These are phyloP conservation scores for Cutaneotrichosporon mucoides DNA, from an alignment of 1,284 basidiomycete genomes.

Conservation along the genomic window DNA sequence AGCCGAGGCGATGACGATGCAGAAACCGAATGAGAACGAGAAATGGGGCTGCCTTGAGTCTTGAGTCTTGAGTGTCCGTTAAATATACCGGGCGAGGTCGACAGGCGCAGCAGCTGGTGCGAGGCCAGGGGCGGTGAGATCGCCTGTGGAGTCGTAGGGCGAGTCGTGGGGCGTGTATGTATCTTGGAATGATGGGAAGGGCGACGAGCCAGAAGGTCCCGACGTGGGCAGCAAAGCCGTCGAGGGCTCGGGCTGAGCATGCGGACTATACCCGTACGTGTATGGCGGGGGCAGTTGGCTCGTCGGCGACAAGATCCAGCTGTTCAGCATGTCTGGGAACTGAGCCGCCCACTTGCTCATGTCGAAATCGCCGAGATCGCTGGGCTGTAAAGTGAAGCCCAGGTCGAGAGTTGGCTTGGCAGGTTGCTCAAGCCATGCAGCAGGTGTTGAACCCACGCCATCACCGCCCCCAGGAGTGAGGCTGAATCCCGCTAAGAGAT, in stretches of 20 bases:
- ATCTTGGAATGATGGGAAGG: not conserved
- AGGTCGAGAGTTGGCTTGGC: not conserved
- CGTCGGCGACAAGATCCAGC: not conserved
- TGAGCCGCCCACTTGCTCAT: not conserved
- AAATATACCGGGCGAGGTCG: not conserved
- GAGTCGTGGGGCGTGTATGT: not conserved
- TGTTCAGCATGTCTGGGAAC: not conserved
- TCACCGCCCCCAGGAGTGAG: not conserved
- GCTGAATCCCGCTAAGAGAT: not conserved
- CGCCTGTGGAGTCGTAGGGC: not conserved
- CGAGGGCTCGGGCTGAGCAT: not conserved
- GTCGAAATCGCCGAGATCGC: not conserved
- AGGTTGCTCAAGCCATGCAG: not conserved
- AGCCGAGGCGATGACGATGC: not conserved
- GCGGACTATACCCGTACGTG: constrained; percentile 4
- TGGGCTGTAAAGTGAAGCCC: not conserved
- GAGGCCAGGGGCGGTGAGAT: too few relatives aligned
- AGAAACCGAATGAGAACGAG: not conserved
- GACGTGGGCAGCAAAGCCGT: not conserved
- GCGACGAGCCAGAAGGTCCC: not conserved
- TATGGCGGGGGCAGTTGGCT: constrained; percentile 3
- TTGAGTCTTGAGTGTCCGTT: not conserved
- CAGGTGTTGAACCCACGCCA: not conserved
- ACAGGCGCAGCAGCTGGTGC: too few relatives aligned
- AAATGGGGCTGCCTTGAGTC: too few relatives aligned